Conservation (phyloP, 257 asterid species). For the Nicotiana obtusifolia region DNA sequence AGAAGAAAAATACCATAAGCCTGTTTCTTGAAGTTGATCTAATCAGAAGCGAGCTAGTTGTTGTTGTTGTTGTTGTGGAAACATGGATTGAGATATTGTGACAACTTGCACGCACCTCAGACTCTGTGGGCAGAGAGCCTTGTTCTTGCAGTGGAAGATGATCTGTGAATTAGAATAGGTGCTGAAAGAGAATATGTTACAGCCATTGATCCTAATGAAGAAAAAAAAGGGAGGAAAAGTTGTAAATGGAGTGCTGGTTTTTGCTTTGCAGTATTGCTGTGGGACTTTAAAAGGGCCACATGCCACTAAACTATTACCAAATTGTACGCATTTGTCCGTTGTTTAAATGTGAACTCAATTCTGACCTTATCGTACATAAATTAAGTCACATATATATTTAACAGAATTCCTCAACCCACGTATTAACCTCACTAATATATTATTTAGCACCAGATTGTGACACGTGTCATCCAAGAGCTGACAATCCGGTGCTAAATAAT, state of each 20-base stretch:
- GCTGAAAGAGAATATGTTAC: neutral
- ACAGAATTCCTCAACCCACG: too few relatives aligned
- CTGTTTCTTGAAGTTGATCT: conserved; percentile 32
- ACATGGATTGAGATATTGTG: conserved; percentile 24
- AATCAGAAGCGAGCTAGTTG: conserved; percentile 16
- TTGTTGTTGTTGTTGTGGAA: neutral
- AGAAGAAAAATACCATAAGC: neutral
- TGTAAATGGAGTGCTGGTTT: neutral
- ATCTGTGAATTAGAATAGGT: neutral
- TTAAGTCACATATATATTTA: too few relatives aligned
- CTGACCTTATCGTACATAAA: too few relatives aligned
- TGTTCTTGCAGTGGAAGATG: neutral
- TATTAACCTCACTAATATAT: too few relatives aligned
- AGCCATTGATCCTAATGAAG: neutral
- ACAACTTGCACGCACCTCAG: neutral
- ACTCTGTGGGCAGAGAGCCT: neutral
- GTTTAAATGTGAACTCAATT: too few relatives aligned
- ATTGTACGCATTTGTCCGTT: too few relatives aligned
- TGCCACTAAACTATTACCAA: too few relatives aligned
- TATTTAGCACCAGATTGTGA: too few relatives aligned
- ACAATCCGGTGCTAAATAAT: too few relatives aligned
- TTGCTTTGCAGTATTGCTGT: neutral
- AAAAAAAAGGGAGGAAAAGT: too few relatives aligned
- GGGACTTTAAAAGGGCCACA: neutral
- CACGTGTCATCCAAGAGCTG: too few relatives aligned